Conservation (phyloP, 441 rosid genomes). For the Omphalea diandra region DNA sequence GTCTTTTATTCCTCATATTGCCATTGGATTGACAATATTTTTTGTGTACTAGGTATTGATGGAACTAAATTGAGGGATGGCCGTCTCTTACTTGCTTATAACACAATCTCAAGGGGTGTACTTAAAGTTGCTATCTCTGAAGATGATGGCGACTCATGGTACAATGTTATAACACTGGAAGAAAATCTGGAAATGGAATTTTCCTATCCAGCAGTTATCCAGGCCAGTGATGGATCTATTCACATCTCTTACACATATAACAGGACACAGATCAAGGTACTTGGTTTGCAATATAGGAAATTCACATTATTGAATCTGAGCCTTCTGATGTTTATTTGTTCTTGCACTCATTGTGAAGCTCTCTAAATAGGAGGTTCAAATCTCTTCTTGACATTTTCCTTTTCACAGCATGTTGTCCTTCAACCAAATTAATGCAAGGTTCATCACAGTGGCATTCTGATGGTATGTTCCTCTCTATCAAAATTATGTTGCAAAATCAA, state of each 20-base stretch:
- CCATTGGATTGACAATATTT: conserved; percentile 6
- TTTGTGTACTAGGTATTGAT: conserved; percentile 55
- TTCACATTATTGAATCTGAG: not conserved
- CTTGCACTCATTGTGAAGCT: not conserved
- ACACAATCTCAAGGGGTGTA: conserved; percentile 74
- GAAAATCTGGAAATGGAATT: conserved; percentile 66
- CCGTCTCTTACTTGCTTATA: conserved; percentile 65
- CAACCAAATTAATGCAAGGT: conserved; percentile 34
- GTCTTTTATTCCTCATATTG: not conserved
- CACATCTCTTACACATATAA: conserved; percentile 82
- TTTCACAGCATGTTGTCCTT: conserved; percentile 64
- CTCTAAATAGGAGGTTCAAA: conserved; percentile 15
- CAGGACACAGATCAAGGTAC: conserved; percentile 87
- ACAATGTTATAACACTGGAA: conserved; percentile 63
- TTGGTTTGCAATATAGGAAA: conserved; percentile 1
- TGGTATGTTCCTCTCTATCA: conserved; percentile 22
- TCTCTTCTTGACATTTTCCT: conserved; percentile 21
- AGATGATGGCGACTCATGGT: conserved; percentile 86
- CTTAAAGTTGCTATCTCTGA: conserved; percentile 70
- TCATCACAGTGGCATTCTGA: conserved; percentile 2
- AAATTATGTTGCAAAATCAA: not conserved
- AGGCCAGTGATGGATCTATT: conserved; percentile 61
- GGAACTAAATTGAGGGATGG: conserved; percentile 78
- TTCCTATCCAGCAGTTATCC: conserved; percentile 85
- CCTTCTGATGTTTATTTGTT: conserved; percentile 2